Conservation (phyloP, 23 red algal species). For the Gracilaria domingensis region DNA sequence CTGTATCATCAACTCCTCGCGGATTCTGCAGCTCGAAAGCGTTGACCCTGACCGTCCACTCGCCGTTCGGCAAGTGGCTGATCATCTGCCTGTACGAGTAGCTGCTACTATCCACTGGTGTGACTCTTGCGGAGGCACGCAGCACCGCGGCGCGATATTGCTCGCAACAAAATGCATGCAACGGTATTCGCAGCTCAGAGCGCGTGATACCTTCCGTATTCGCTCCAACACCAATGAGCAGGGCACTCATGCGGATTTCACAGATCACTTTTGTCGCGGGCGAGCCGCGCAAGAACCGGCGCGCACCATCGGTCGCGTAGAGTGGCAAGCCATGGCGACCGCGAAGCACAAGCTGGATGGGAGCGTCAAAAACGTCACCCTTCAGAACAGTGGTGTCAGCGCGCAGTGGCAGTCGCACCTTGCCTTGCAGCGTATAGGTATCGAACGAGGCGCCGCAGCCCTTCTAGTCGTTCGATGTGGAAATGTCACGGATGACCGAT, state of each 20-base stretch:
- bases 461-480: conserved; percentile 44
- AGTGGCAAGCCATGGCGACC: conserved; percentile 62
- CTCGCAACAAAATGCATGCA: conserved; percentile 57
- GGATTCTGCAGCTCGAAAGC: conserved; percentile 72
- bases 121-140: conserved; percentile 50
- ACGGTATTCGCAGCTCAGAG: conserved; percentile 54
- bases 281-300: conserved; percentile 42
- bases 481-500: conserved; percentile 61
- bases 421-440: conserved; percentile 51
- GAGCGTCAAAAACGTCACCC: conserved; percentile 65
- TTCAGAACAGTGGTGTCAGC: conserved; percentile 54
- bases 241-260: conserved; percentile 45
- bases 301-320: conserved; percentile 60
- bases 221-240: conserved; percentile 41
- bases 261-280: conserved; percentile 38
- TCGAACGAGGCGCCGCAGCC: conserved; percentile 75
- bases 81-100: conserved; percentile 84
- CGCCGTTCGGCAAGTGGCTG: conserved; percentile 64
- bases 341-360: conserved; percentile 67
- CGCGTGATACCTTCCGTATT: conserved; percentile 34
- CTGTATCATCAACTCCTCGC: conserved; percentile 56
- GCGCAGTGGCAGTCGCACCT: conserved; percentile 67
- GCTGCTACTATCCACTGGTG: conserved; percentile 61
- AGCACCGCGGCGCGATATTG: conserved; percentile 73
- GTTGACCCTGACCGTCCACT: conserved; percentile 83